phyloP scores from a whole-genome alignment of 352 stramenopile genomes.

The Pythium pyrilobum region DNA sequence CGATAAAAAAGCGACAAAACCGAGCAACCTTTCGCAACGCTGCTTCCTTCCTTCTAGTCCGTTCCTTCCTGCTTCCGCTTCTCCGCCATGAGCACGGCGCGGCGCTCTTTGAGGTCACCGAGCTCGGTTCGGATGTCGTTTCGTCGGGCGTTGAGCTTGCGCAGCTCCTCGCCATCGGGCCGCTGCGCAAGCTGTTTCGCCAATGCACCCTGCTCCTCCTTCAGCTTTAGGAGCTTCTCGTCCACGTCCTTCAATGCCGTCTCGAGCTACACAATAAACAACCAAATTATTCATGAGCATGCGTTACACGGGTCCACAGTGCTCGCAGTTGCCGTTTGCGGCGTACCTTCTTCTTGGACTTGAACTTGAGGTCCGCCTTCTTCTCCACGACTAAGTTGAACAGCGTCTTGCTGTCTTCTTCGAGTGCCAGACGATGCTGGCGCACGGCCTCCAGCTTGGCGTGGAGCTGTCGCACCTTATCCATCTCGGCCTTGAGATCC shows the following conservation, averaged over 20 bases:
- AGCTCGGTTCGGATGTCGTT: conserved; percentile 86
- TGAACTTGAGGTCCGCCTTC: conserved; percentile 86
- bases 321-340: too few relatives aligned
- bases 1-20: too few relatives aligned
- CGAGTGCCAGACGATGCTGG: conserved; percentile 78
- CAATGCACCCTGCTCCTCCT: conserved; percentile 75
- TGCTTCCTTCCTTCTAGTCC: conserved; percentile 20
- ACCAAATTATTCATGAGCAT: neutral
- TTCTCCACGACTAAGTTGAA: conserved; percentile 88
- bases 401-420: conserved; percentile 87
- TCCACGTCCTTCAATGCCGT: conserved; percentile 77
- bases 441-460: conserved; percentile 81
- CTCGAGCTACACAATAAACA: conserved; percentile 48
- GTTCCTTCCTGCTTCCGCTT: conserved; percentile 79
- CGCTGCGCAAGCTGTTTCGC: conserved; percentile 72
- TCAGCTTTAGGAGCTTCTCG: conserved; percentile 72
- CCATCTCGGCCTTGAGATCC: conserved; percentile 81
- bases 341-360: conserved; percentile 83
- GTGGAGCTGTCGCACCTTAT: conserved; percentile 79
- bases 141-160: conserved; percentile 74
- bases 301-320: too few relatives aligned
- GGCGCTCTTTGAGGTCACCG: conserved; percentile 75
- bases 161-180: conserved; percentile 70
- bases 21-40: too few relatives aligned
- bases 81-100: conserved; percentile 69